Percentiles rank a stretch among this genome's conserved stretches.
These are phyloP conservation scores for Mortierella polycephala DNA, from an alignment of 371 early-diverging fungal species.

Conservation along the genomic window DNA sequence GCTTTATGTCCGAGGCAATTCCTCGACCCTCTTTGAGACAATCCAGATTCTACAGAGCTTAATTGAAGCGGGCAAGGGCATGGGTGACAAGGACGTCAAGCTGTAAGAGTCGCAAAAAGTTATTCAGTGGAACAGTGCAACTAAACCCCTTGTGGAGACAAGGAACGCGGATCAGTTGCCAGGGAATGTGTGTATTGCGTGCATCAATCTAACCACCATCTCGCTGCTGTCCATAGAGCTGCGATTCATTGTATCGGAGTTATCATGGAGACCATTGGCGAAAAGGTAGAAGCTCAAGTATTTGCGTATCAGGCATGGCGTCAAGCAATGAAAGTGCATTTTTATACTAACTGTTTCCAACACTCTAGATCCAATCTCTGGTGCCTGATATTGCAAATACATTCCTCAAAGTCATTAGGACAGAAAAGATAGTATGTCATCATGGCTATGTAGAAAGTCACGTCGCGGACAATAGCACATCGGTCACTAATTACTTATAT, in stretches of 20 bases:
- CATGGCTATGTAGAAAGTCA: no score
- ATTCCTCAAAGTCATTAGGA: slow-evolving; percentile 73
- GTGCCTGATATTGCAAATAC: slow-evolving; percentile 82
- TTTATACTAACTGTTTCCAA: background rate
- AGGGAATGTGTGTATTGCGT: no score
- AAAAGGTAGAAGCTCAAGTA: slow-evolving; percentile 57
- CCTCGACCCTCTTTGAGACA: slow-evolving; percentile 81
- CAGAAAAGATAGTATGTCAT: slow-evolving; percentile 70
- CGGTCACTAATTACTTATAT: no score
- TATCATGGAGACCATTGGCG: slow-evolving; percentile 73
- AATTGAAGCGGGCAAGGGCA: slow-evolving; percentile 73
- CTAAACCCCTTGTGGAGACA: no score
- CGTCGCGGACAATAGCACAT: no score
- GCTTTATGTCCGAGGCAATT: slow-evolving; percentile 78
- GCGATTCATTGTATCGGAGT: slow-evolving; percentile 81
- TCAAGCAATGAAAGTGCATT: background rate
- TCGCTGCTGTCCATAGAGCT: slow-evolving; percentile 66
- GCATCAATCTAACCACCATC: background rate
- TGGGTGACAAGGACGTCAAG: slow-evolving; percentile 68
- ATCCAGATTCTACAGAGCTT: slow-evolving; percentile 76
- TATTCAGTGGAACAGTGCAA: no score
- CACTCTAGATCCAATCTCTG: slow-evolving; percentile 70
- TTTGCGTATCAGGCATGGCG: background rate
- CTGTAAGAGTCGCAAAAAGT: slow-evolving; percentile 48
- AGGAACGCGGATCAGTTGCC: no score